These are phyloP conservation scores for Asterella californica DNA, from an alignment of 225 moss, liverwort and hornwort genomes.

Conservation along the genomic window DNA sequence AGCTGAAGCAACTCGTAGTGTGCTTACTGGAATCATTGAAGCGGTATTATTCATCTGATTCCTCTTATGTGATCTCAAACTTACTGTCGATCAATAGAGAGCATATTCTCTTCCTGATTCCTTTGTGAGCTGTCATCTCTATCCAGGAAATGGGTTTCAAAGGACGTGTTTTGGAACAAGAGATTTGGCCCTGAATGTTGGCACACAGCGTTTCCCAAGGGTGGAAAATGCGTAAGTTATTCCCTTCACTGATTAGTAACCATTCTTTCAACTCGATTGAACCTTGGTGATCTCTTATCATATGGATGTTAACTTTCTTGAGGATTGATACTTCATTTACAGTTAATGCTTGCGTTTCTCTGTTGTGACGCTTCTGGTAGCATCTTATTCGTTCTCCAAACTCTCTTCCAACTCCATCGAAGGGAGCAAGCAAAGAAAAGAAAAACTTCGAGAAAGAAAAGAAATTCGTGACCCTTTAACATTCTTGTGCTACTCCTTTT, in stretches of 20 bases:
- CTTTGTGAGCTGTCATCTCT: background rate
- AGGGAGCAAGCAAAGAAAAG: no score
- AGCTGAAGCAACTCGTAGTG: background rate
- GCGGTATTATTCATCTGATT: background rate
- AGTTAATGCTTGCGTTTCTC: background rate
- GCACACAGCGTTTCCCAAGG: conserved; percentile 40
- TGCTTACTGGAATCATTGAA: background rate
- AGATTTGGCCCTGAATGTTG: conserved; percentile 38
- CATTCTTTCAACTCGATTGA: background rate
- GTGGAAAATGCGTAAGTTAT: conserved; percentile 39
- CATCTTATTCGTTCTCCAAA: background rate
- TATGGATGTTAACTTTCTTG: no score
- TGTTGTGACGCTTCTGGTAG: background rate
- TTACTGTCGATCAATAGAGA: no score
- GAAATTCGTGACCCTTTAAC: no score
- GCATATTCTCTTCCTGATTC: background rate
- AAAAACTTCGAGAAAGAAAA: no score
- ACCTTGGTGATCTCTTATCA: background rate
- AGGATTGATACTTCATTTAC: background rate
- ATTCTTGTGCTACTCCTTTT: background rate
- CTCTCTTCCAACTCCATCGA: background rate
- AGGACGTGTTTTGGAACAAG: conserved; percentile 37
- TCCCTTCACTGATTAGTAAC: background rate
- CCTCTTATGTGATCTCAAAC: background rate
- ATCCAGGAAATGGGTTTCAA: conserved; percentile 36